Evolutionary conservation across 306 rosid genomes (phyloP), one percentile per base, ranked within the genome.

Genomic region (Quercus agrifolia): DNA sequence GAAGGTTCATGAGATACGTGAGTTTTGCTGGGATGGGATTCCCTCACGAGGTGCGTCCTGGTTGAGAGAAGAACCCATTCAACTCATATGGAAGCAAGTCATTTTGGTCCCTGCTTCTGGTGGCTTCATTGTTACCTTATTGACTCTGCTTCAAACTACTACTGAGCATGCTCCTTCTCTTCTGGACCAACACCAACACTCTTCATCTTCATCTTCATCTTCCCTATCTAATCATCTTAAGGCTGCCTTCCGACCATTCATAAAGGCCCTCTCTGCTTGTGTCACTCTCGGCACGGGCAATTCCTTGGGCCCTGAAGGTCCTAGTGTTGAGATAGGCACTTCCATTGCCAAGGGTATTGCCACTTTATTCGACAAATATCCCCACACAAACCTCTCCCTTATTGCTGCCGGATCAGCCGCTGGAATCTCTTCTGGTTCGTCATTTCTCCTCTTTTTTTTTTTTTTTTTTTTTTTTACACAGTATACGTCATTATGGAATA

Each of bases 361-460:
- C 78, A 75, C 87, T 82, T 67, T 91, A 79, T 75, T 85, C 71
- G 84, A 87, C 58, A 89, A 56, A 64, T 78, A 76, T 73, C 77
- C 90, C 7, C 56, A 80, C 64, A 80, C 77, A 78, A 87, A 80
- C 83, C 89, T 91, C 25, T 88, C 99, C 56, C 88, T 90, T 85
- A 74, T 89, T 6, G 98, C 97, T 10, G 91, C 97, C 38, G 97
- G 97, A 79, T 91, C 99, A 73, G 97, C 99, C n/a, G 97, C 97
- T 55, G 99, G 99, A 56, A 86, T 95, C 77, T 83, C 99, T 71
- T 91, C 98, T 14, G 97, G 97, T 91, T 56, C 49, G 79, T 62
- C 57, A 23, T 33, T 49, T 23, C 77, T 73, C 27, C 23, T 73
- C 31, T n/a, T 3, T 20, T 21, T 54, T 3, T 4, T 3, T 0